Evolutionary conservation across 2,329 filamentous ascomycete species (phyloP), one percentile per base, ranked within the genome.

Genomic region (Daldinia sp.): DNA sequence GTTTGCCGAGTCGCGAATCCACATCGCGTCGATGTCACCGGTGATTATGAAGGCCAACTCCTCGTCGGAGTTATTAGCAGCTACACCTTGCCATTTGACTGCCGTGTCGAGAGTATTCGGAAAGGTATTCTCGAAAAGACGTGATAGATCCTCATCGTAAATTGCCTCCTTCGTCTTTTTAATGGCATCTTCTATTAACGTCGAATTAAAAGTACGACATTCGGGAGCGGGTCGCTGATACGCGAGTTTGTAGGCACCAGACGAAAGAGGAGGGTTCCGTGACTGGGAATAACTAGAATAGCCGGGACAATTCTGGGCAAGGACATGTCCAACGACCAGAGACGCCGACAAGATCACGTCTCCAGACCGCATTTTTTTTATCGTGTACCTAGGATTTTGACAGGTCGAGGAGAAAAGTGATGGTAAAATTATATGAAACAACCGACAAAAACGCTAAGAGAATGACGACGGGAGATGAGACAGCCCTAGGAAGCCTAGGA

Each of bases 81-180:
- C 83, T 5, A 85, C 76, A 21, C 82, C 86, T 71, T 92, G 90
- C 90, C 91, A 95, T 67, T 89, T 85, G 57, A 95, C 86, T 1
- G 91, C 94, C 1, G 92, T 94, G 71, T 95, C 92, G 17, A 94
- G 79, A 0, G 92, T 94, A 70, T 93, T 94, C 0, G 92, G 90
- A 65, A 91, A 94, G 1, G 90, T 90, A 74, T 95, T 95, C 70
- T 93, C 90, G 73, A 96, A 95, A 9, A 96, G 81, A 25, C 91
- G 86, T 35, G 90, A 91, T 23, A 96, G 83, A 72, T 95, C 92
- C 2, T 79, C 81, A 66, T 84, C 79, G 39, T 73, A 72, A 53
- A 83, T 79, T 4, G 75, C 71, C 4, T 67, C 64, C 68, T 75
- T 78, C 74, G 83, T 77, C 19, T 68, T 70, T 2, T 57, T 54